Evolutionary conservation across 2,329 filamentous ascomycete species (phyloP), one percentile per base, ranked within the genome.

Genomic region (Coniochaeta sp.): DNA sequence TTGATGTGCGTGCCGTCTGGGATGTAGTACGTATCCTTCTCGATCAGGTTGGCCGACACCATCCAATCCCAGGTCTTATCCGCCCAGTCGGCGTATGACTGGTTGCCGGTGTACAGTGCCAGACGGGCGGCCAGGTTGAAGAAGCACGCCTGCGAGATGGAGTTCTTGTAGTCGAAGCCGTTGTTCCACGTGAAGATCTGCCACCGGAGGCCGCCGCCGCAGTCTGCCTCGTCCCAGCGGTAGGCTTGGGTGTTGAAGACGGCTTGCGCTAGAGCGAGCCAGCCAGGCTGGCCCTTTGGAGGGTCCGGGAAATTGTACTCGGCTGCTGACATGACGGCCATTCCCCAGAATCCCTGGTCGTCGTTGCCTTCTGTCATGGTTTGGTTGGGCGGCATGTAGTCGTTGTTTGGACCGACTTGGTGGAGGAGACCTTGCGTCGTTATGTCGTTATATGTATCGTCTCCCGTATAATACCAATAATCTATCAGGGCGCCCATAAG

Each of bases 381-480:
- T 72, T 89, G 86, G 66, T 89, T 88, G 1, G 80, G 77, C 3
- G 90, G 88, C 84, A 92, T 91, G 69, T 88, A 93, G 68, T 92
- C 86, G 60, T 85, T 76, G 67, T 88, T 78, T 1, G 82, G 79
- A 57, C 89, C 90, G 58, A 87, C 84, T 72, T 95, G 90, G 69
- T 82, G 85, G 57, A 90, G 78, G 68, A 95, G 80, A 17, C 83
- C 90, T 64, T 89, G 79, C 38, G 79, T 81, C 26, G 84, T 82
- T 54, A 89, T 75, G 19, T 85, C 76, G 68, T 91, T 91, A 73
- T 89, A 93, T 28, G 81, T 79, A 7, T 79, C 74, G 68, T 93
- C 89, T 24, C 86, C 86, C 0, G 89, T 93, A 70, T 90, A 91
- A 68, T 87, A 89, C 89, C 89, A 93, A 70, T 93, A 93, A 66